These are phyloP conservation scores for Populus ilicifolia DNA, from an alignment of 345 rosid species.

Conservation along the genomic window DNA sequence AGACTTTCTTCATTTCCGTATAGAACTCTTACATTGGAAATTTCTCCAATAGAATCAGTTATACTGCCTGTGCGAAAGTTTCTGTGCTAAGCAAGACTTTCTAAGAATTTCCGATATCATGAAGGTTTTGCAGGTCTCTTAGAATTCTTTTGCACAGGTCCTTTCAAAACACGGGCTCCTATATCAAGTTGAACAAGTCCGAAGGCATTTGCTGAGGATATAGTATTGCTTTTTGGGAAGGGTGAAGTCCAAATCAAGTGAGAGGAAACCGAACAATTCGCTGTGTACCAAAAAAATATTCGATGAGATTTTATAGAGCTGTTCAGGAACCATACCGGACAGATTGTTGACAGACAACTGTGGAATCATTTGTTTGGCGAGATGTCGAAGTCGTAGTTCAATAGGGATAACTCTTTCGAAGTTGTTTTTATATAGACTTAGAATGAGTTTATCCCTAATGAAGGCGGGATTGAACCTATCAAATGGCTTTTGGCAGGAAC, in stretches of 20 bases:
- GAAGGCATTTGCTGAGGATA: background rate
- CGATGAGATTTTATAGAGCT: background rate
- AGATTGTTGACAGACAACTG: background rate
- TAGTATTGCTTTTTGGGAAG: background rate
- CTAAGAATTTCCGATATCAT: background rate
- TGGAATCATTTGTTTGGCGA: background rate
- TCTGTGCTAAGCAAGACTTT: accelerated
- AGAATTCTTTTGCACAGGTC: background rate
- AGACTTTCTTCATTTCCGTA: background rate
- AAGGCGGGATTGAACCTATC: background rate
- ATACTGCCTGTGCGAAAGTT: background rate
- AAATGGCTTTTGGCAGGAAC: background rate
- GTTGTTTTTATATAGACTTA: background rate
- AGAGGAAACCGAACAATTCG: background rate
- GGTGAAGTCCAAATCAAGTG: background rate
- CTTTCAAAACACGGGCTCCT: background rate
- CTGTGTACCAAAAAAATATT: too few species aligned
- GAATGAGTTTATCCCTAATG: background rate
- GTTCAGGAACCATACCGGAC: background rate
- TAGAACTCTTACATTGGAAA: background rate
- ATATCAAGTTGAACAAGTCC: background rate
- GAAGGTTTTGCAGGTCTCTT: background rate
- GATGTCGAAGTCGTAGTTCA: background rate
- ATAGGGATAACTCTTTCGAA: background rate
- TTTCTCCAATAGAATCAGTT: background rate